A percentile compares a stretch with the other conserved stretches of the same genome.
Evolutionary conservation across 2,329 filamentous ascomycete species (phyloP).

Genomic region (Pseudocercospora fijiensis): DNA sequence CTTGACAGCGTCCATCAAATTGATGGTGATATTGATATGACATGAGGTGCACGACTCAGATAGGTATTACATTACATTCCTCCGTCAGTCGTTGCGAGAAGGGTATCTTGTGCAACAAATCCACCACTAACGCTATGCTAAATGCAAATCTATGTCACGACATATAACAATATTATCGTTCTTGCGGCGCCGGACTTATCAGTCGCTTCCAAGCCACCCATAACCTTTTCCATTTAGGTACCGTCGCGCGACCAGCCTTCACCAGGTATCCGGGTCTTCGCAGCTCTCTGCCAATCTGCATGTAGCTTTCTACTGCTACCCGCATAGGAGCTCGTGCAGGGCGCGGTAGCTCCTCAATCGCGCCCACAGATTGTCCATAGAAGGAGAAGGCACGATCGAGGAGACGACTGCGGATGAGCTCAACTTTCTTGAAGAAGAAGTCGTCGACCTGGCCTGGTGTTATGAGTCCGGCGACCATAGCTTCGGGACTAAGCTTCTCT

Average conservation of each 20-base stretch:
- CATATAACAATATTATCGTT: background rate
- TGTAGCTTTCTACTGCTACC: slow-evolving; percentile 72
- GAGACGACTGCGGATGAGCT: slow-evolving; percentile 54
- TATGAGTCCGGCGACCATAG: slow-evolving; percentile 50
- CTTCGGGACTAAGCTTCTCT: slow-evolving; percentile 53
- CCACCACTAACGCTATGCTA: background rate
- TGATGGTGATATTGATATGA: background rate
- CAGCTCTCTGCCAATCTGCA: slow-evolving; percentile 70
- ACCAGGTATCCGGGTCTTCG: slow-evolving; percentile 47
- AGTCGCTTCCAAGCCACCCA: slow-evolving; percentile 60
- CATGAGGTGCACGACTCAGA: background rate
- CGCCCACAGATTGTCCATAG: slow-evolving; percentile 55
- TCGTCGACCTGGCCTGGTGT: slow-evolving; percentile 32
- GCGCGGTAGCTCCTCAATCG: slow-evolving; percentile 61
- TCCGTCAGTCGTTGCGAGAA: background rate
- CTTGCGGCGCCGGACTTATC: slow-evolving; percentile 30
- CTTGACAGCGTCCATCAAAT: background rate
- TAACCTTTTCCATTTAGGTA: slow-evolving; percentile 51
- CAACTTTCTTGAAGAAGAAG: slow-evolving; percentile 50
- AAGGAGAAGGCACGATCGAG: slow-evolving; percentile 61
- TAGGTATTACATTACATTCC: background rate
- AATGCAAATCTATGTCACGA: background rate
- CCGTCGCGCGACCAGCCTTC: slow-evolving; percentile 48
- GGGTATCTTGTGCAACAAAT: slow-evolving; percentile 4
- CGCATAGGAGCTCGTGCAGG: slow-evolving; percentile 63